Base-by-base conservation (phyloP, 495 filamentous ascomycete genomes). In the Aspergillus incahuasiensis region DNA sequence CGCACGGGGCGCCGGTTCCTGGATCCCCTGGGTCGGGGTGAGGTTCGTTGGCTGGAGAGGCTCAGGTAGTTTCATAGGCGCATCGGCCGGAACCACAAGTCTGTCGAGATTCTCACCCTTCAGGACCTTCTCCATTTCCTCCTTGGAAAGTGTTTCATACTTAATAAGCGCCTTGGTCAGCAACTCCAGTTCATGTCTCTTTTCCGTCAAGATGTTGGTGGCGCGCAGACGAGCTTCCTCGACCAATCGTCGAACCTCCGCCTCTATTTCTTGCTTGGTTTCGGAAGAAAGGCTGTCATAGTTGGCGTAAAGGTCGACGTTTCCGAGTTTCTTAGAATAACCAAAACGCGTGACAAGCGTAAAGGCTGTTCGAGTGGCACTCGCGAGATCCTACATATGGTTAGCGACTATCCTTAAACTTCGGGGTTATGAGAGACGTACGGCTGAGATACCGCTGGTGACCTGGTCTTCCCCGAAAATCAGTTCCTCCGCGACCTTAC, bases 401-500 rank as follows among this genome's bases (percentile, higher is more conserved):
- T 21, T 30, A 57, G 19, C 55, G 38, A 9, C 38, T 18, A 18
- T 4, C 15, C 38, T 4, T 7, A 18, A 40, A 8, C 38, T 40
- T 40, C 5, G n/a, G 13, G 4, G 18, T 40, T 4, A 13, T 6
- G n/a, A 18, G 5, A 53, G 19, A 77, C 83, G 66, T 85, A 92
- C 88, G 40, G 74, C 68, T 56, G 86, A 84, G 49, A 86, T 88
- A 52, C 94, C 94, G 63, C 82, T 89, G 2, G 90, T 91, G 28
- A 97, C 92, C 55, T 89, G 84, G 44, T 96, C 91, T 18, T 82
- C 68, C 3, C 94, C 94, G 60, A 89, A 97, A 28, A 96, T 82
- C 46, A 98, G 77, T 73, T 97, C 91, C 67, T 98, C 94, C 0
- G 95, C 94, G 25, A 89, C 89, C 72, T 94, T 96, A 51, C 95